Evolutionary conservation across 352 stramenopile species (phyloP).

Genomic region (Phytophthora sp.): DNA sequence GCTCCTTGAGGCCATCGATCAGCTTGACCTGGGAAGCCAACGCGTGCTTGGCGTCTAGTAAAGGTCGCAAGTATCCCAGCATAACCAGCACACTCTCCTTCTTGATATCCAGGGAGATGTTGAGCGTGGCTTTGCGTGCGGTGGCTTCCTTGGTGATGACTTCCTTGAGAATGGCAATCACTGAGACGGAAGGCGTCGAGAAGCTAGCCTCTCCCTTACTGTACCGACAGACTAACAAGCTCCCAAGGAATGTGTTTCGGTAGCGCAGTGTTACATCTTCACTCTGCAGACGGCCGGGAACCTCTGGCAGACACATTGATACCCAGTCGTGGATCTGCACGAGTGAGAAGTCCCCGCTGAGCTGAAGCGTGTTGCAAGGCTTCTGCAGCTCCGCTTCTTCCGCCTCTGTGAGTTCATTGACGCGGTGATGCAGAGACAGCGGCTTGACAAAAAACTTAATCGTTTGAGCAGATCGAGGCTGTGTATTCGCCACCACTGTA

Average conservation of each 20-base stretch:
- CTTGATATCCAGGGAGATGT: slow-evolving; percentile 84
- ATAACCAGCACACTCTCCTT: slow-evolving; percentile 80
- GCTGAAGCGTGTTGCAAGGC: slow-evolving; percentile 67
- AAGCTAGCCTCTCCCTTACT: slow-evolving; percentile 76
- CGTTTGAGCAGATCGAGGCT: slow-evolving; percentile 68
- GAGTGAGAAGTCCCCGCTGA: slow-evolving; percentile 80
- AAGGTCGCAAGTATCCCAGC: slow-evolving; percentile 63
- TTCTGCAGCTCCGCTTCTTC: slow-evolving; percentile 60
- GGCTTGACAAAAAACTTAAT: slow-evolving; percentile 85
- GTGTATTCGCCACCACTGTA: slow-evolving; percentile 70
- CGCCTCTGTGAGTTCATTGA: slow-evolving; percentile 61
- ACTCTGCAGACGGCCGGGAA: slow-evolving; percentile 71
- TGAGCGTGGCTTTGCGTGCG: slow-evolving; percentile 74
- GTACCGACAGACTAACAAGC: slow-evolving; percentile 77
- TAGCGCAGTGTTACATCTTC: slow-evolving; percentile 79
- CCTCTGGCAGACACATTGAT: slow-evolving; percentile 74
- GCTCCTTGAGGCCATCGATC: slow-evolving; percentile 84
- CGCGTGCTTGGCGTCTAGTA: slow-evolving; percentile 75
- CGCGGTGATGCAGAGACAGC: slow-evolving; percentile 80
- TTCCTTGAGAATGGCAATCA: slow-evolving; percentile 88
- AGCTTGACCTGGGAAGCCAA: slow-evolving; percentile 81
- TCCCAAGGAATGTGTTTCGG: slow-evolving; percentile 80
- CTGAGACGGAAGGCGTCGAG: slow-evolving; percentile 77
- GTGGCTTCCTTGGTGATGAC: slow-evolving; percentile 87
- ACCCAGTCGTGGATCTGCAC: slow-evolving; percentile 91